Evolutionary conservation across 306 rosid species (phyloP).

Genomic region (Corylus avellana): DNA sequence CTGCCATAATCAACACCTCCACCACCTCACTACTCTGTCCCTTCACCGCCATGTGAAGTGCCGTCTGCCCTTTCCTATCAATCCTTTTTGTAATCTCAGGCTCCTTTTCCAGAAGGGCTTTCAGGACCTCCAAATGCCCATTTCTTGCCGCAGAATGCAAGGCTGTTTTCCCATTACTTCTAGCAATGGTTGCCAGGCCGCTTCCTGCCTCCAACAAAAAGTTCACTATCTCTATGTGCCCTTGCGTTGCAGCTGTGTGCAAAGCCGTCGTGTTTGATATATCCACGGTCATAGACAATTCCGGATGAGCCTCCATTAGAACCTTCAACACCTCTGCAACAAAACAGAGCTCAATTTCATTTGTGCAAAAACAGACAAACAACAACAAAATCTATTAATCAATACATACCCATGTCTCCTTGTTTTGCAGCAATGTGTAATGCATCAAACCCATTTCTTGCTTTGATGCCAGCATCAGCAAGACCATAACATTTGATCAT

Average conservation of each 20-base stretch:
- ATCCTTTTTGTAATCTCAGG: constrained; percentile 53
- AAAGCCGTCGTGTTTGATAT: constrained; percentile 90
- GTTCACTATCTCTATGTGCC: constrained; percentile 70
- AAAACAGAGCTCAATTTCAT: constrained; percentile 8
- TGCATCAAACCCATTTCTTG: constrained; percentile 92
- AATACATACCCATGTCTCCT: constrained; percentile 72
- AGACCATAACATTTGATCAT: constrained; percentile 78
- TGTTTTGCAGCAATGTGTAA: constrained; percentile 97
- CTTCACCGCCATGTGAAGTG: constrained; percentile 96
- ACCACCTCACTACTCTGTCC: constrained; percentile 82
- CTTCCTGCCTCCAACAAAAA: constrained; percentile 77
- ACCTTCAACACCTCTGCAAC: constrained; percentile 70
- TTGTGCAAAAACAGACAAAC: constrained; percentile 19
- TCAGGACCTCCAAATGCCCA: constrained; percentile 75
- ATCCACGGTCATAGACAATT: constrained; percentile 86
- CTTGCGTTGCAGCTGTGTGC: constrained; percentile 94
- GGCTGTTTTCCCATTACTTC: constrained; percentile 91
- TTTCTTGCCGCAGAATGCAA: constrained; percentile 94
- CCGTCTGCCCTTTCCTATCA: constrained; percentile 95
- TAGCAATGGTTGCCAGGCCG: constrained; percentile 81
- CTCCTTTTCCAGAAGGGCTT: constrained; percentile 62
- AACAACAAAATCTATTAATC: neutral
- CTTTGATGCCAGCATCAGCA: constrained; percentile 73
- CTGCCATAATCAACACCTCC: constrained; percentile 63
- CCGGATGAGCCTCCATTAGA: constrained; percentile 82